Conservation (phyloP, 1,284 basidiomycete genomes). For the Puccinia novopanici region DNA sequence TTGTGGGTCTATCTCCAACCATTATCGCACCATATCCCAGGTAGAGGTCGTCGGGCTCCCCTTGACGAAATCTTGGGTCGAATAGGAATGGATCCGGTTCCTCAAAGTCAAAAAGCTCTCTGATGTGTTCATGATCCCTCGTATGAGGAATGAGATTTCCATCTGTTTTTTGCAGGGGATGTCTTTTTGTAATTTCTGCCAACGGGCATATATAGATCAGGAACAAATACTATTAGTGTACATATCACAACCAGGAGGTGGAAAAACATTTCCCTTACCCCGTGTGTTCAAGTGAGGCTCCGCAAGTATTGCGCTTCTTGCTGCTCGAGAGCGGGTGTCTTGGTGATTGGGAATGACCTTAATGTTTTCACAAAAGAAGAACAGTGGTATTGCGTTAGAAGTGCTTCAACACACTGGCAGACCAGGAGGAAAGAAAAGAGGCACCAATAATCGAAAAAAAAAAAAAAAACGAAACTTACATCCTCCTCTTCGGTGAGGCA, state of each 20-base stretch:
- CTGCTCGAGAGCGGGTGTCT: neutral
- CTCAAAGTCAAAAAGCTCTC: conserved; percentile 43
- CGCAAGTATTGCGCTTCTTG: neutral
- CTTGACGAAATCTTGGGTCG: conserved; percentile 24
- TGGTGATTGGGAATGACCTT: neutral
- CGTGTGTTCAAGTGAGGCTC: neutral
- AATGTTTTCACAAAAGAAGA: neutral
- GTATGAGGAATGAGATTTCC: neutral
- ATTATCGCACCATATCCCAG: conserved; percentile 29
- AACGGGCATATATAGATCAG: neutral
- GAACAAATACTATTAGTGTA: too few relatives aligned
- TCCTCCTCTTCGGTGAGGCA: conserved; percentile 13
- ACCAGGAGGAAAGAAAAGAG: too few relatives aligned
- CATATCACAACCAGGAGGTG: too few relatives aligned
- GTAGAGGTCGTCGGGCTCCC: conserved; percentile 5
- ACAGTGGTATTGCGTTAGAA: neutral
- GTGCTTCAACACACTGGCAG: neutral
- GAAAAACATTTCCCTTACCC: neutral
- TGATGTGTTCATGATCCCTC: conserved; percentile 16
- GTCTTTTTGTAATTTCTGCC: neutral
- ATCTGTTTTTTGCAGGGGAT: conserved; percentile 1
- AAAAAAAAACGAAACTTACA: neutral
- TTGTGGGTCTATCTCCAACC: conserved; percentile 11
- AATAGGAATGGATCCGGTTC: conserved; percentile 46
- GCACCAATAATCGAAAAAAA: neutral